Evolutionary conservation across 345 rosid genomes (phyloP), one percentile per base, ranked within the genome.

Genomic region (Microcos paniculata): DNA sequence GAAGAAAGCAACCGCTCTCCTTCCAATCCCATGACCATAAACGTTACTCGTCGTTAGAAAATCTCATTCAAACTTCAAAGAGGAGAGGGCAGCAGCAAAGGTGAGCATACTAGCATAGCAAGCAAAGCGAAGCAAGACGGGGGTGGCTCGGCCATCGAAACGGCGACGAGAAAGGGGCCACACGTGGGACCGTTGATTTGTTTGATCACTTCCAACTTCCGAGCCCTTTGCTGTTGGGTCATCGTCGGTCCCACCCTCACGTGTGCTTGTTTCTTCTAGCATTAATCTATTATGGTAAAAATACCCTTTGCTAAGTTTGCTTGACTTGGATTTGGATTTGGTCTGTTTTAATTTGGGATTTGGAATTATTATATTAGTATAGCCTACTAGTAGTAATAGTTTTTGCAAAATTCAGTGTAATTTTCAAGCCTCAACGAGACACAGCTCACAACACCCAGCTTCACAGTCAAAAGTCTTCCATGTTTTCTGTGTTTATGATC

Each of bases 401-500:
- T 38, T 16, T 68, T 4, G 28, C 57, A 68, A 68, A 68, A 24
- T 67, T 67, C 55, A 66, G 55, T 66, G 71, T n/a, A 38, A 26
- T 24, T 15, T 66, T 66, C 30, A 15, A 66, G 14, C 56, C 40
- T 28, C 9, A 43, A 77, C 61, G 79, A 33, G 73, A 75, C 75
- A 75, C 78, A 78, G 78, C 76, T 81, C 40, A 35, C n/a, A n/a
- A 45, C 55, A 48, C 15, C 31, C 57, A 67, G 57, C 71, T 78
- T 71, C 78, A 80, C 87, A 75, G 85, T 82, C 88, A 83, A 80
- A 70, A 38, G 75, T 71, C 65, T 70, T 72, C 73, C 90, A 82
- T 85, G 93, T 85, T 88, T 86, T 87, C 87, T 77, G 85, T 84
- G 74, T 69, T 84, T 80, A 76, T 70, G 85, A 89, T 91, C 91